Percentiles rank a stretch among this genome's conserved stretches.
Evolutionary conservation across 257 asterid genomes (phyloP).

Genomic region (Nicotiana attenuata): DNA sequence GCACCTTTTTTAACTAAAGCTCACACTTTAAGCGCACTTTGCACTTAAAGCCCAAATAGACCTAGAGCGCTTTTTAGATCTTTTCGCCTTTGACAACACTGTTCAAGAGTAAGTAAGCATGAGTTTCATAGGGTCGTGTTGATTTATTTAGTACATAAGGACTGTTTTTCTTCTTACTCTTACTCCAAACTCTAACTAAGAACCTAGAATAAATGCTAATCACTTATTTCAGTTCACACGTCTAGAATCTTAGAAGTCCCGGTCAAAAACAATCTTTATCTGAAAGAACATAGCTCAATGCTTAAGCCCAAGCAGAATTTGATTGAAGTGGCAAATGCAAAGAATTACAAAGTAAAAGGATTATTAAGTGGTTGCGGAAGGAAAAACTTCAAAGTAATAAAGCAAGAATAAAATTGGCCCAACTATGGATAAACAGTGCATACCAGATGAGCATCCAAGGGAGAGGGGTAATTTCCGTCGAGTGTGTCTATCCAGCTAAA

Average conservation of each 20-base stretch:
- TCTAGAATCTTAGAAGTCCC: neutral
- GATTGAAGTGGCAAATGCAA: neutral
- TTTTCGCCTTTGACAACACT: too few species aligned
- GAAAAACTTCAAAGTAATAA: neutral
- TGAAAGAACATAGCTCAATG: neutral
- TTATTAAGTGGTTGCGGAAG: neutral
- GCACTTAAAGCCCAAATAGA: too few species aligned
- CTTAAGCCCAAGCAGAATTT: neutral
- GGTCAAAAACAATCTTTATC: neutral
- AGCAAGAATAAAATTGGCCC: neutral
- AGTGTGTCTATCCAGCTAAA: slow-evolving; percentile 95
- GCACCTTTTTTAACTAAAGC: too few species aligned
- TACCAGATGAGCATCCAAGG: slow-evolving; percentile 89
- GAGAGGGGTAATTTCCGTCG: slow-evolving; percentile 69
- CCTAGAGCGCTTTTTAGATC: too few species aligned
- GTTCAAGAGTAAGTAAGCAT: too few species aligned
- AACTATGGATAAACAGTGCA: neutral
- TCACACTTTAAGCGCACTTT: too few species aligned
- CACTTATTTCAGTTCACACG: neutral
- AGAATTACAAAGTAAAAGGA: neutral
- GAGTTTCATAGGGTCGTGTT: too few species aligned
- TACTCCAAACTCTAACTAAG: too few species aligned
- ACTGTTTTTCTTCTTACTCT: too few species aligned
- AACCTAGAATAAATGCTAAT: neutral
- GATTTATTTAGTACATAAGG: too few species aligned